These are phyloP conservation scores for Gossypium australe DNA, from an alignment of 345 rosid genomes.

Conservation along the genomic window DNA sequence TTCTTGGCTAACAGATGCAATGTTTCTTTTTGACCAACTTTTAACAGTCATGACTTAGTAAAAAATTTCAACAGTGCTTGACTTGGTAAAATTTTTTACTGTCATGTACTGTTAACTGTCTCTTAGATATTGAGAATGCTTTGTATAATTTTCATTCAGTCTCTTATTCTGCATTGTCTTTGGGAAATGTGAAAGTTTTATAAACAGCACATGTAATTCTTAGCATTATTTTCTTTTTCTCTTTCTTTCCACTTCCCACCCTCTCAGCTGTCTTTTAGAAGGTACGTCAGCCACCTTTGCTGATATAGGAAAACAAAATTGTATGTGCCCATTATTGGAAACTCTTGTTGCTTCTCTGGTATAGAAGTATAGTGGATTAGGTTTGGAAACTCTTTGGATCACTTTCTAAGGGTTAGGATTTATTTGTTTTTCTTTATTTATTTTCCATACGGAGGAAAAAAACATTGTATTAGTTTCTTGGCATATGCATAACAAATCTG, in stretches of 20 bases:
- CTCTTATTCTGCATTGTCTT: background rate
- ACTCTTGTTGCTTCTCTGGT: background rate
- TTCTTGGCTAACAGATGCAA: background rate
- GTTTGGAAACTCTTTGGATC: background rate
- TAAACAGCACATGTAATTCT: background rate
- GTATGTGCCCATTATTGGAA: background rate
- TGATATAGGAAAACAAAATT: background rate
- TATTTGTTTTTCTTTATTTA: background rate
- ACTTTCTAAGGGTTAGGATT: background rate
- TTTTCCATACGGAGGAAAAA: background rate
- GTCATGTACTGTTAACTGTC: background rate
- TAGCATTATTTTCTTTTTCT: background rate
- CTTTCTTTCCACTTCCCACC: background rate
- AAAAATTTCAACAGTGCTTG: no score
- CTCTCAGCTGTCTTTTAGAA: background rate
- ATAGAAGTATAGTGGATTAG: background rate
- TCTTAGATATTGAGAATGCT: background rate
- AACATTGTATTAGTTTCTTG: background rate
- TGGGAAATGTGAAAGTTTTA: background rate
- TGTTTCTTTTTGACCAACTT: background rate
- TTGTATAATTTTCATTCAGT: background rate
- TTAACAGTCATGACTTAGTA: no score
- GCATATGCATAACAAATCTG: background rate
- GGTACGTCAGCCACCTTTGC: background rate
- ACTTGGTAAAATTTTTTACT: no score